These are phyloP conservation scores for Ogataea thermomethanolica DNA, from an alignment of 805 yeast species.

Conservation along the genomic window DNA sequence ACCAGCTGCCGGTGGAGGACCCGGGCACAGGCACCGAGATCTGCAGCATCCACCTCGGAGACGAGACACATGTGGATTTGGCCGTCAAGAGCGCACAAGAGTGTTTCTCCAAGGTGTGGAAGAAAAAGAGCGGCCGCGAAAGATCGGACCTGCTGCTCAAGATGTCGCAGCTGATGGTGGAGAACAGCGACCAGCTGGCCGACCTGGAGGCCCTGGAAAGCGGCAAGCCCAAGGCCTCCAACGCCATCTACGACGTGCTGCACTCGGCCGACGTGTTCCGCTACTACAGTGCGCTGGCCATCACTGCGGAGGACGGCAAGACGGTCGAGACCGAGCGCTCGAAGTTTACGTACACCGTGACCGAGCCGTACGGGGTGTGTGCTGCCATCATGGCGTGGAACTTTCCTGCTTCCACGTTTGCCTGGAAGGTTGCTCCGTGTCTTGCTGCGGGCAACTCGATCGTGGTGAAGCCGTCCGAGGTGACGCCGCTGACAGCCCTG, in stretches of 20 bases:
- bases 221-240: slow-evolving; percentile 52
- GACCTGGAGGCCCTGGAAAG: slow-evolving; percentile 57
- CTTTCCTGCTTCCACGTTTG: slow-evolving; percentile 64
- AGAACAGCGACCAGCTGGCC: slow-evolving; percentile 48
- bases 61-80: slow-evolving; percentile 47
- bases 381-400: slow-evolving; percentile 74
- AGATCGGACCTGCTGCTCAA: slow-evolving; percentile 46
- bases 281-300: slow-evolving; percentile 75
- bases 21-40: slow-evolving; percentile 55
- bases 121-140: slow-evolving; percentile 40
- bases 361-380: slow-evolving; percentile 68
- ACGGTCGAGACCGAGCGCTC: slow-evolving; percentile 56
- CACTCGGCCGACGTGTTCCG: slow-evolving; percentile 54
- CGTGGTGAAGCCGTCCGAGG: slow-evolving; percentile 61
- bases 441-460: slow-evolving; percentile 64
- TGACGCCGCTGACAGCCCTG: slow-evolving; percentile 65
- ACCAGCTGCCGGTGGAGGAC: slow-evolving; percentile 55
- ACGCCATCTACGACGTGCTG: slow-evolving; percentile 57
- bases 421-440: slow-evolving; percentile 70
- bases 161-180: slow-evolving; percentile 47
- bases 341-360: slow-evolving; percentile 58
- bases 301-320: slow-evolving; percentile 57
- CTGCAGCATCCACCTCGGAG: slow-evolving; percentile 49
- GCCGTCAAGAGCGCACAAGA: slow-evolving; percentile 52
- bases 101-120: slow-evolving; percentile 49